Evolutionary conservation across 2,329 filamentous ascomycete genomes (phyloP), one percentile per base, ranked within the genome.

Genomic region (Diaporthe nobilis): DNA sequence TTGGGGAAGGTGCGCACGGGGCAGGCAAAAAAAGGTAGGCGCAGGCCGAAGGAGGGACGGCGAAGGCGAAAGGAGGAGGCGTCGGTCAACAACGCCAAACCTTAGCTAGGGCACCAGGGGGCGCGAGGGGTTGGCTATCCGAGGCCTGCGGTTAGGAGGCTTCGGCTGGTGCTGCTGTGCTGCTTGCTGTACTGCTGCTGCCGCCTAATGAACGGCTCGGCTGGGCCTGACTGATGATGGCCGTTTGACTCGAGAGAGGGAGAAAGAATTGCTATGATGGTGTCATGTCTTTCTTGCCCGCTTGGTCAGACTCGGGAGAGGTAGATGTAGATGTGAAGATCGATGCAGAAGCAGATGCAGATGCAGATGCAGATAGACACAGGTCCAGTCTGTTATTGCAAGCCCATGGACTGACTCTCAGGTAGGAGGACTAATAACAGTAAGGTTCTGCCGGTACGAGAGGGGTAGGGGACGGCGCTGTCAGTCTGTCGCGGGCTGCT

Each of bases 71-170:
- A 55, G 60, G 57, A 75, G 74, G 58, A 75, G 72, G 72, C 55
- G 73, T 34, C 22, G 73, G 65, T 74, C 73, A 65, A 72, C 67
- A 72, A 67, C 74, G n/a, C 68, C 68, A 73, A 65, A 42, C 49
- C 37, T 61, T 47, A 57, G 44, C 22, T 60, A 67, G 61, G 61
- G 61, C 42, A 44, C 42, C n/a, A 20, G 28, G 28, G 42, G 17
- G 28, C 20, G 2, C 58, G n/a, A 65, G 51, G 51, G 51, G 51
- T 25, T 13, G 25, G 22, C 6, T 17, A 44, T 15, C 25, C 60
- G 60, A 63, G 39, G 60, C 39, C 39, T 63, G 39, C 60, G 37
- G 60, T 42, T 28, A 63, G n/a, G 39, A 31, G 42, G 42, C 58
- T 63, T n/a, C 34, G 57, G 57, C 57, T 39, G 31, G 4, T 13